A percentile compares a stretch with the other conserved stretches of the same genome.
Evolutionary conservation across 1,284 basidiomycete genomes (phyloP).

Genomic region (Sparassis latifolia): DNA sequence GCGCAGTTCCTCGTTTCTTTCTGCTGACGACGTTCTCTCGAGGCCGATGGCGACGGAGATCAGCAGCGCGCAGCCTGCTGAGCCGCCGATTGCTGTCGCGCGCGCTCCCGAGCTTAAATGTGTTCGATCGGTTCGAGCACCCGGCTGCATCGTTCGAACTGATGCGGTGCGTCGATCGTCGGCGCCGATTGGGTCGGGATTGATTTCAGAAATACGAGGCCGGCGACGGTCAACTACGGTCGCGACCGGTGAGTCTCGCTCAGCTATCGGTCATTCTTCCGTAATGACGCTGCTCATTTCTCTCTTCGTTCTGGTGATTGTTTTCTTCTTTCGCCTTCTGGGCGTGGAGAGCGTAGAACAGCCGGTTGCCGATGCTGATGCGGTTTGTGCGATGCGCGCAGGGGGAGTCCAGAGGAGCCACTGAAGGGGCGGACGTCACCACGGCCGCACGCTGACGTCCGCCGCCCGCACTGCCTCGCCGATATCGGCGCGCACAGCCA

Average conservation of each 20-base stretch:
- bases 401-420: conserved; percentile 27
- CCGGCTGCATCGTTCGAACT: too few relatives aligned
- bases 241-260: conserved; percentile 14
- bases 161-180: neutral
- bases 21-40: neutral
- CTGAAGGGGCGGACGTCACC: conserved; percentile 24
- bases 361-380: neutral
- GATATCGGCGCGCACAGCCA: too few relatives aligned
- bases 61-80: too few relatives aligned
- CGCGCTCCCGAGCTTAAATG: too few relatives aligned
- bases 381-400: conserved; percentile 15
- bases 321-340: neutral
- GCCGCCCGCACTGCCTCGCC: too few relatives aligned
- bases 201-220: conserved; percentile 21
- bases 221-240: conserved; percentile 27
- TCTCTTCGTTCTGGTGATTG: too few relatives aligned
- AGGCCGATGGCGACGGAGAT: too few relatives aligned
- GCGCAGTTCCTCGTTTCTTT: neutral
- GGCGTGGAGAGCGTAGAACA: too few relatives aligned
- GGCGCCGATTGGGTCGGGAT: neutral
- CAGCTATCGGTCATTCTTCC: too few relatives aligned
- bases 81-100: too few relatives aligned
- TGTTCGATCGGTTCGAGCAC: neutral
- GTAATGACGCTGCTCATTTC: too few relatives aligned
- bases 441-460: conserved; percentile 1